Evolutionary conservation across 441 rosid genomes (phyloP).

Genomic region (Pelargonium myrrhifolium): DNA sequence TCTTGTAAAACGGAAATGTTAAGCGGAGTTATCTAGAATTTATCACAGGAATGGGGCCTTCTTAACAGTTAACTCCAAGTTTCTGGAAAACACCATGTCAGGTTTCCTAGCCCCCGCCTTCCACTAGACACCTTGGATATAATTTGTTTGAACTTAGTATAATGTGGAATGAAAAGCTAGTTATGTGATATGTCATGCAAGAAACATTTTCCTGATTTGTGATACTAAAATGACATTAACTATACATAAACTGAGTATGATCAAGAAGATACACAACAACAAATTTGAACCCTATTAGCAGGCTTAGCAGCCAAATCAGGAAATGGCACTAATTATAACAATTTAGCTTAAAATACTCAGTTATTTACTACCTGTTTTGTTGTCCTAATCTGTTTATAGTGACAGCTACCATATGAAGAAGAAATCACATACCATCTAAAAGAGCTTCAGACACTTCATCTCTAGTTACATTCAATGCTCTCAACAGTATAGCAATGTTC

Average conservation of each 20-base stretch:
- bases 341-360: neutral
- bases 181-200: neutral
- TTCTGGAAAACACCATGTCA: too few species aligned
- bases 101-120: neutral
- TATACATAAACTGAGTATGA: too few species aligned
- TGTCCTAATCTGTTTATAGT: neutral
- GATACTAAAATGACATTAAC: neutral
- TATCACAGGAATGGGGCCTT: neutral
- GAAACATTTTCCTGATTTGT: neutral
- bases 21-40: neutral
- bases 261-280: neutral
- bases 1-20: neutral
- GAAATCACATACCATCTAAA: slow-evolving; percentile 55
- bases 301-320: too few species aligned
- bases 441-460: slow-evolving; percentile 97
- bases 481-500: slow-evolving; percentile 85
- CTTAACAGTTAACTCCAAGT: too few species aligned
- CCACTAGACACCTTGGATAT: neutral
- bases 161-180: neutral
- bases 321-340: too few species aligned
- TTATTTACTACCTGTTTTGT: neutral
- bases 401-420: slow-evolving; percentile 5
- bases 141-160: neutral
- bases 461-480: slow-evolving; percentile 86
- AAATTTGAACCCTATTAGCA: neutral